Base-by-base conservation (phyloP, 2,329 filamentous ascomycete species). In the Neurospora sp. region DNA sequence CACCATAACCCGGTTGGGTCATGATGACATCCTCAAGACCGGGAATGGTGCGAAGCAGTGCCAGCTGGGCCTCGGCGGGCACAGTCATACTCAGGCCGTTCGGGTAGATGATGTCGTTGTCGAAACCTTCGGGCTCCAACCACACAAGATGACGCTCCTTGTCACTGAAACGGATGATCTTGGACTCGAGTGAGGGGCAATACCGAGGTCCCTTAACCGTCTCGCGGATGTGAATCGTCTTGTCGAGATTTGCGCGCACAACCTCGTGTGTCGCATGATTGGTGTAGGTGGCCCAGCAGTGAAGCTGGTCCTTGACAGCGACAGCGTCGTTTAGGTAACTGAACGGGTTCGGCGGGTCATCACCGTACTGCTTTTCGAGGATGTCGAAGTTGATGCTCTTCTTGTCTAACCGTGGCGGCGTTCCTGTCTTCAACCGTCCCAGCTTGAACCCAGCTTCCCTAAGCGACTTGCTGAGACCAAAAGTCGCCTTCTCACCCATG, bases 71-170 rank as follows among this genome's bases (percentile, higher is more conserved):
- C 70, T 95, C 92, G 0, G 89, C 90, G 0, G 96, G 96, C 2
- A 99, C 89, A 0, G 96, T 99, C 93, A 98, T 98, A 37, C 93
- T 97, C 46, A 99, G 89, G 0, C 96, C 96, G 76, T 99, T 99
- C 0, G 96, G 96, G 77, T 99, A 99, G 69, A 99, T 90, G 65
- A 97, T 85, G 74, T 96, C 88, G 77, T 88, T 96, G 73, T 94
- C 87, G 76, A 97, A 96, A 2, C 96, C 96, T 83, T 99, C 96
- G 0, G 95, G 96, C 79, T 99, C 96, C 15, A 99, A 88, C 96
- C 96, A 99, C 69, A 99, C 91, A 73, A 97, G 92, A 76, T 99
- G 96, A 6, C 85, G 86, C 23, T 89, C 83, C 78, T 93, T 96
- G 72, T 96, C 86, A 4, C 88, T 84, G 77, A 99, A 99, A 8